Conservation (phyloP, 345 rosid genomes). For the Clausena lansium region DNA sequence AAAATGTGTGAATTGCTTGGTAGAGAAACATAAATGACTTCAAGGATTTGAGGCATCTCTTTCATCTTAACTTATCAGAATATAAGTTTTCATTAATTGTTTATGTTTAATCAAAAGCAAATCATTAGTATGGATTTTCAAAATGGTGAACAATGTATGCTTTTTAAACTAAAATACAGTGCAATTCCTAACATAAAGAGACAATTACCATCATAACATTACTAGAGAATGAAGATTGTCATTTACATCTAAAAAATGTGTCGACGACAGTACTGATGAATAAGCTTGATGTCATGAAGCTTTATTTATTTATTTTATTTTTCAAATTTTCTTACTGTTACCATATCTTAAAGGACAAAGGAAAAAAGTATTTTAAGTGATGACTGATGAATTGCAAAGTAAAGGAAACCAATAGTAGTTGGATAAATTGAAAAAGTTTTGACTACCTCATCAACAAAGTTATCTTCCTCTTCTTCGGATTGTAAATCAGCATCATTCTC, state of each 20-base stretch:
- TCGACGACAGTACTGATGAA: background rate
- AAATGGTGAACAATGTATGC: background rate
- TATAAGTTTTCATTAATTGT: background rate
- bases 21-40: background rate
- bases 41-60: background rate
- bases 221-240: background rate
- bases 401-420: background rate
- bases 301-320: background rate
- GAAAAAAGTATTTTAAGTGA: background rate
- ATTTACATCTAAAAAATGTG: background rate
- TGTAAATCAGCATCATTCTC: constrained; percentile 31
- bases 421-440: background rate
- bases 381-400: background rate
- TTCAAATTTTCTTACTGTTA: background rate
- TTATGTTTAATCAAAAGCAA: background rate
- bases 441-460: constrained; percentile 57
- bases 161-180: background rate
- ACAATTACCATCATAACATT: background rate
- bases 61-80: background rate
- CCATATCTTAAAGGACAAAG: background rate
- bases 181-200: background rate
- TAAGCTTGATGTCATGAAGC: background rate
- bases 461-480: constrained; percentile 36
- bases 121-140: background rate
- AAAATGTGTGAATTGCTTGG: background rate